Conservation (phyloP, 2,329 filamentous ascomycete genomes). For the Verticillium isaacii region DNA sequence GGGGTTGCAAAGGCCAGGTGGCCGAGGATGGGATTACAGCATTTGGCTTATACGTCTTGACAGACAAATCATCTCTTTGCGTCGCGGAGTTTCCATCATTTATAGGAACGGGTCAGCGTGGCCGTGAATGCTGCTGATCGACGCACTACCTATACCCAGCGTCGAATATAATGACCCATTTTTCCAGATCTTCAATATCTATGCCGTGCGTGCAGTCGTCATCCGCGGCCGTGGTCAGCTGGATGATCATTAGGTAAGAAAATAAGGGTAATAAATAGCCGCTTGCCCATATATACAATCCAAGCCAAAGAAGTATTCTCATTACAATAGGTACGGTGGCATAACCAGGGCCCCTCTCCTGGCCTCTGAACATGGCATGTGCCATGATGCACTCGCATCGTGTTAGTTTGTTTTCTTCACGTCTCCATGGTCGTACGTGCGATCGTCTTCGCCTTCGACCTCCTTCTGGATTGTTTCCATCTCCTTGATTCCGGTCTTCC, state of each 20-base stretch:
- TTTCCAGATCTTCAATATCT: no score
- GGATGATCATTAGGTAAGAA: neutral
- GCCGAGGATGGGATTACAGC: neutral
- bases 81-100: neutral
- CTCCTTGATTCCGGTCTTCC: constrained; percentile 54
- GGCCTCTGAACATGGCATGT: no score
- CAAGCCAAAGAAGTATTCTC: constrained; percentile 6
- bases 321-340: neutral
- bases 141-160: neutral
- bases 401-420: constrained; percentile 14
- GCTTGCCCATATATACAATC: neutral
- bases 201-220: neutral
- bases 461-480: constrained; percentile 55
- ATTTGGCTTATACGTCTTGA: neutral
- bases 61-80: neutral
- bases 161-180: neutral
- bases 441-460: constrained; percentile 32
- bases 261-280: neutral
- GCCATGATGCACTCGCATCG: neutral
- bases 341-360: neutral
- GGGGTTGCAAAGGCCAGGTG: neutral
- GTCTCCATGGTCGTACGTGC: constrained; percentile 13
- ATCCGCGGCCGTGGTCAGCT: neutral
- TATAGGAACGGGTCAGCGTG: no score
- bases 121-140: neutral